These are phyloP conservation scores for Kodamaea laetipori DNA, from an alignment of 805 yeast species.

Conservation along the genomic window DNA sequence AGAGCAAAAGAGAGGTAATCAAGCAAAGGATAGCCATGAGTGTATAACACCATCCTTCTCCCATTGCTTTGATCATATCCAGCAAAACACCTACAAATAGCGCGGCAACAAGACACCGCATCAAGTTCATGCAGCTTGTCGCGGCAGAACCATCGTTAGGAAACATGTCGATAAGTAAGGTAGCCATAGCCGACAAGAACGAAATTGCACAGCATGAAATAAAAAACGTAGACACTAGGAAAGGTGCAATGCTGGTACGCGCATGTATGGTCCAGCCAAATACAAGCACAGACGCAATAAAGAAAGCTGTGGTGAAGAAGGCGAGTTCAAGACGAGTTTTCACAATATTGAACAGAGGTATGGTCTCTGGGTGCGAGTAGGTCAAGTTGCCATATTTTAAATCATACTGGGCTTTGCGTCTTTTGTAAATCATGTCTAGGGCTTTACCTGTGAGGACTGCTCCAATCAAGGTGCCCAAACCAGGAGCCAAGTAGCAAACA, in stretches of 20 bases:
- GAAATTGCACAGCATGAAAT: conserved; percentile 61
- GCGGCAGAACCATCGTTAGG: conserved; percentile 75
- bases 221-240: conserved; percentile 59
- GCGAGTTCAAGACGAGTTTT: conserved; percentile 53
- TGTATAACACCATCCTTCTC: conserved; percentile 76
- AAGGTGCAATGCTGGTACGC: conserved; percentile 50
- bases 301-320: conserved; percentile 42
- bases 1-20: conserved; percentile 10
- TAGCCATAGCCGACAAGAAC: conserved; percentile 58
- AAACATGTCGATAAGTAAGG: conserved; percentile 73
- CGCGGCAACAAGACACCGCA: conserved; percentile 75
- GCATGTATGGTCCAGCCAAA: conserved; percentile 75
- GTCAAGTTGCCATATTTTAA: conserved; percentile 26
- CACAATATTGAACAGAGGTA: conserved; percentile 52
- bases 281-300: conserved; percentile 45
- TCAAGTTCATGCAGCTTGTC: conserved; percentile 68
- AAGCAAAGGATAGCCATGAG: conserved; percentile 58
- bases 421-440: conserved; percentile 53
- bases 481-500: conserved; percentile 72
- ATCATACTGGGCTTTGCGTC: conserved; percentile 23
- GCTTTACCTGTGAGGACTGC: conserved; percentile 59
- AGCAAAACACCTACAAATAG: conserved; percentile 67
- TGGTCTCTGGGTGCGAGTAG: conserved; percentile 1
- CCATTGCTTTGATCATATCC: conserved; percentile 58
- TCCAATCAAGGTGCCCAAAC: conserved; percentile 64